Base-by-base conservation (phyloP, 345 rosid genomes). In the Citrus australasica region DNA sequence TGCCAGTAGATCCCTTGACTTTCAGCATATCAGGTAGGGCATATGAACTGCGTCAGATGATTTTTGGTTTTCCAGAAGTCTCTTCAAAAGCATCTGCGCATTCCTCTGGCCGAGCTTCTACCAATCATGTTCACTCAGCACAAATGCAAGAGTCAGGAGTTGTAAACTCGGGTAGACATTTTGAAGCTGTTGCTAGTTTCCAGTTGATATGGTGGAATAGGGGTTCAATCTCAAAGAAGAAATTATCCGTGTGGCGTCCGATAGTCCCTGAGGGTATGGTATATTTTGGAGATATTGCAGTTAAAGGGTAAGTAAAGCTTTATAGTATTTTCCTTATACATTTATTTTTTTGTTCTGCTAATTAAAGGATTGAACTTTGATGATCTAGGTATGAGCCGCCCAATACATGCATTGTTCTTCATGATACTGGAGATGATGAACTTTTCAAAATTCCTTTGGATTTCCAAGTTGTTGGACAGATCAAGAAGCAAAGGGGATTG, bases 271-370 rank as follows among this genome's bases (percentile, higher is more conserved):
- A 85, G 37, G 95, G 97, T 75, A 89, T 90, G 94, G 95, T 90
- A 51, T 96, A 87, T 88, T 96, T 96, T 75, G 97, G 99, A 74
- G 99, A 96, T 87, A 85, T 94, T 82, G 97, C 97, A 81, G 90
- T 96, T 84, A 87, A 85, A 81, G 99, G 99, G 99, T 96, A 87
- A 24, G 91, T 59, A 67, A 75, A 76, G 24, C 61, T 75, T 65
- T 8, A 42, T 64, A 46, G 30, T 55, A 16, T 40, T 25, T 78
- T 33, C 25, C 19, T 67, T 73, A 63, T 35, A 40, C 1, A 60
- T 69, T 73, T 2, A 33, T 76, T 48, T 76, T 64, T 25, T 56
- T 75, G 67, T 76, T 69, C 46, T 37, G 48, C n/a, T 58, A 35
- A 37, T 32, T 37, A 62, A 53, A 77, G 19, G 74, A 22, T 62